Evolutionary conservation across 2,329 filamentous ascomycete genomes (phyloP).

Genomic region (Alternaria infectoria): DNA sequence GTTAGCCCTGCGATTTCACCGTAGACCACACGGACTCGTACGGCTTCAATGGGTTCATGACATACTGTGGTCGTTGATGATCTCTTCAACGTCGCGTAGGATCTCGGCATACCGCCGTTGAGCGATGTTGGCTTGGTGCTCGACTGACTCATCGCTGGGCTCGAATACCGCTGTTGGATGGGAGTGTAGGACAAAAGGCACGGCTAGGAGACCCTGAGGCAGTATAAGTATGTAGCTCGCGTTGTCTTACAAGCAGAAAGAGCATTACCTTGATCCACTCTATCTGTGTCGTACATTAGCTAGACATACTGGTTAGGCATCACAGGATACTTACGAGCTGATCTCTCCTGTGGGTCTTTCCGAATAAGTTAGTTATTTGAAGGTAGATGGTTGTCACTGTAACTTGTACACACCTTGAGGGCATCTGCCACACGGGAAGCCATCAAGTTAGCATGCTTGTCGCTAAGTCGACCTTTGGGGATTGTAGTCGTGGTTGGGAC

Average conservation of each 20-base stretch:
- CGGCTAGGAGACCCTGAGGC: conserved; percentile 70
- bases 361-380: conserved; percentile 13
- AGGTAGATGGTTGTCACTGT: neutral
- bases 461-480: neutral
- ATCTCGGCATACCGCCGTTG: conserved; percentile 93
- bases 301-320: neutral
- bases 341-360: conserved; percentile 87
- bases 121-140: conserved; percentile 77
- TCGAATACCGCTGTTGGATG: conserved; percentile 90
- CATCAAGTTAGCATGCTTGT: conserved; percentile 21
- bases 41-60: neutral
- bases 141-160: conserved; percentile 67
- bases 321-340: conserved; percentile 74
- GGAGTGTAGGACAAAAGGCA: conserved; percentile 95
- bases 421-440: conserved; percentile 57
- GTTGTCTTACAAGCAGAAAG: neutral
- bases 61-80: conserved; percentile 90
- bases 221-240: neutral
- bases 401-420: conserved; percentile 61
- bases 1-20: conserved; percentile 4
- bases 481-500: neutral
- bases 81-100: conserved; percentile 87
- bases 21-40: neutral
- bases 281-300: conserved; percentile 51
- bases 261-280: conserved; percentile 88